phyloP scores from a whole-genome alignment of 2,329 filamentous ascomycete genomes.

The Aspergillus pseudoviridinutans region DNA sequence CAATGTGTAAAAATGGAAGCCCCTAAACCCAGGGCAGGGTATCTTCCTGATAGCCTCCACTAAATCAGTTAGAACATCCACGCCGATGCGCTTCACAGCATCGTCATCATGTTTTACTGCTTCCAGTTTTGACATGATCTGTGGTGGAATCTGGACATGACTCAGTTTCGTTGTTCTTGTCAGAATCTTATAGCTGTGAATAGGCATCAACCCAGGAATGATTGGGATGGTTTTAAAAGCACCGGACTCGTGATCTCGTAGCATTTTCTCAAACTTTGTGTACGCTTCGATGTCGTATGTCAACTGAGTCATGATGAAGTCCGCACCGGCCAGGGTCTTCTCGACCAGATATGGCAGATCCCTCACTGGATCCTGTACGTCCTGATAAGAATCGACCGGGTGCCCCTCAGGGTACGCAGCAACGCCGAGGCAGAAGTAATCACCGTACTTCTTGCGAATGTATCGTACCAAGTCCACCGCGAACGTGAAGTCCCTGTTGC shows the following conservation, averaged over 20 bases:
- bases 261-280: conserved; percentile 67
- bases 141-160: conserved; percentile 73
- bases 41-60: conserved; percentile 71
- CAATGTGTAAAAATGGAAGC: conserved; percentile 96
- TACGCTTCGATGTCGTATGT: conserved; percentile 91
- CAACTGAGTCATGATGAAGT: conserved; percentile 98
- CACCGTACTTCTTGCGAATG: conserved; percentile 77
- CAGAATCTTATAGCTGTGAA: conserved; percentile 95
- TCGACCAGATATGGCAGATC: conserved; percentile 87
- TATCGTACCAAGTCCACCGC: conserved; percentile 86
- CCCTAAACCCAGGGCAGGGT: conserved; percentile 59
- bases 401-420: conserved; percentile 95
- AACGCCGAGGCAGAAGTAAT: conserved; percentile 95
- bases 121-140: conserved; percentile 61
- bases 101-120: conserved; percentile 46
- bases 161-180: conserved; percentile 91
- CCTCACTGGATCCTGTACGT: conserved; percentile 59
- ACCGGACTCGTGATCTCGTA: conserved; percentile 78
- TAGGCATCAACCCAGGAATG: conserved; percentile 93
- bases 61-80: conserved; percentile 72
- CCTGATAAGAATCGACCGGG: conserved; percentile 83
- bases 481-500: conserved; percentile 78
- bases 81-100: conserved; percentile 45
- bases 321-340: conserved; percentile 85
- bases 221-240: conserved; percentile 83